Evolutionary conservation across 1,284 basidiomycete species (phyloP), one percentile per base, ranked within the genome.

Genomic region (Boletus sp.): DNA sequence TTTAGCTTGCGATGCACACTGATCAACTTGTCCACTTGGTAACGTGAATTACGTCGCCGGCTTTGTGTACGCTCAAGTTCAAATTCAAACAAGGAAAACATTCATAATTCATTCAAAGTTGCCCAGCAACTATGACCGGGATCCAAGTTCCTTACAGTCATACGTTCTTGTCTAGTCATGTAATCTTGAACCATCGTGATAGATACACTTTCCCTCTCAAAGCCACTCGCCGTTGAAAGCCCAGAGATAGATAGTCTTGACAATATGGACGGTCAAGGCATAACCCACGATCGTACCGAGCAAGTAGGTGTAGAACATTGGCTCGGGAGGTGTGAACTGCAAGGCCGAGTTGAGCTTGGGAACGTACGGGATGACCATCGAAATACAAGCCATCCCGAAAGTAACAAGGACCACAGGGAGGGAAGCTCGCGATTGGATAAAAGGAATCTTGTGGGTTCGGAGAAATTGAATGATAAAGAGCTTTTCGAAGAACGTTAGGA

Each of bases 381-480:
- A 53, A 1, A 62, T 46, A 33, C 63, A 66, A 26, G 65, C 62
- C 56, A 64, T 53, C 41, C 66, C 65, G 34, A 64, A 66, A 13
- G 62, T 64, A 39, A 66, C 64, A 1, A 56, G 9, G 4, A 64
- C 49, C n/a, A 64, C 57, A 4, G 61, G 2, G 16, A 52, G 5
- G 10, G 62, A 64, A 1, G 62, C 66, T 23, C 66, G 63, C 9
- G 62, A 64, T 36, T 68, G 62, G 17, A 68, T 29, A 42, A 64
- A 67, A 34, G 62, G 62, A 36, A 67, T 41, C 45, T 67, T 64
- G 36, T 41, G 51, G 7, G 62, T 64, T 46, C 62, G 57, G 8
- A 64, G 61, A 45, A 68, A 67, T 33, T 64, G 62, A 17, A 64
- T 68, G 27, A 64, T 64, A 27, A 64, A 64, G 20, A 64, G 59